Percentiles rank a stretch among this genome's conserved stretches.
phyloP scores from a whole-genome alignment of 192 early-diverging fungal species.

The Rhizoclosmatium globosum region DNA sequence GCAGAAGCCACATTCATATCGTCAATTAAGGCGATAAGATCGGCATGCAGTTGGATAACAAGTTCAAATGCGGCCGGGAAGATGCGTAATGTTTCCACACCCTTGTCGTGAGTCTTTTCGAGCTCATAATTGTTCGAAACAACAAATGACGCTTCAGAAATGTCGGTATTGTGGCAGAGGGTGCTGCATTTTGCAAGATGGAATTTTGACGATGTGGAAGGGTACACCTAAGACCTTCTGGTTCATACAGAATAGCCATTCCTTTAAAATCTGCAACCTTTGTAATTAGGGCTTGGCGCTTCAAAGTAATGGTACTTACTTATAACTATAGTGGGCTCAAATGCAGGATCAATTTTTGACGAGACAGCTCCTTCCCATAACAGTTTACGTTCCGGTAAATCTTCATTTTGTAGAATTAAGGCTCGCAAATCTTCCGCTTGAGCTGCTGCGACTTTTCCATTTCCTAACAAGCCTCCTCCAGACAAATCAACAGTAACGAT shows the following conservation, averaged over 20 bases:
- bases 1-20: conserved; percentile 18
- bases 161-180: background rate
- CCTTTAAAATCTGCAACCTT: conserved; percentile 41
- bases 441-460: conserved; percentile 41
- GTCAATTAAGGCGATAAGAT: conserved; percentile 31
- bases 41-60: conserved; percentile 42
- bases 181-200: conserved; percentile 4
- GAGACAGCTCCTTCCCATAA: conserved; percentile 39
- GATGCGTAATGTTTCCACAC: conserved; percentile 46
- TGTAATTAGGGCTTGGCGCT: background rate
- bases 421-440: conserved; percentile 49
- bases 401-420: conserved; percentile 32
- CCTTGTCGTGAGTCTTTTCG: conserved; percentile 26
- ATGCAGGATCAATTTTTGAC: conserved; percentile 29
- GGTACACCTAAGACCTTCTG: conserved; percentile 44
- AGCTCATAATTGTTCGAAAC: background rate
- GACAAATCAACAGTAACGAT: conserved; percentile 38
- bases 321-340: conserved; percentile 50
- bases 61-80: conserved; percentile 55
- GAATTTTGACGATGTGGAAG: conserved; percentile 32
- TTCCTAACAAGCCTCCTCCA: conserved; percentile 16
- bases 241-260: conserved; percentile 45
- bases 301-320: conserved; percentile 24
- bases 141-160: conserved; percentile 15
- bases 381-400: background rate